Evolutionary conservation across 2,329 filamentous ascomycete species (phyloP).

Genomic region (Fusarium pilosicola): DNA sequence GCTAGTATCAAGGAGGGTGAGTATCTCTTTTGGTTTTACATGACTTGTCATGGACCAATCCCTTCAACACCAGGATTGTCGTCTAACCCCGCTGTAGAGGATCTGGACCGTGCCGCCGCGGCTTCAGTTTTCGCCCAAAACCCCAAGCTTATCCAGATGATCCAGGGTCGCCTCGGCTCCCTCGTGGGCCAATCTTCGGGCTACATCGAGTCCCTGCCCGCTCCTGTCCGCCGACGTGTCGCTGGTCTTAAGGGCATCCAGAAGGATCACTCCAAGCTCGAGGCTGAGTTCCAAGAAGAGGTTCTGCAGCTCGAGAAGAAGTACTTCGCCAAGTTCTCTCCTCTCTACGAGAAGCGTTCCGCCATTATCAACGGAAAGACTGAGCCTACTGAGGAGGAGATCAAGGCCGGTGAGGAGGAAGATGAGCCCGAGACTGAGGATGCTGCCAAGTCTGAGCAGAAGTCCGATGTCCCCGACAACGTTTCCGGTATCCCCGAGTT

Average conservation of each 20-base stretch:
- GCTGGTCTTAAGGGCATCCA: conserved; percentile 97
- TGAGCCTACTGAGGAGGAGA: conserved; percentile 88
- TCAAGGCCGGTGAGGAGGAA: conserved; percentile 85
- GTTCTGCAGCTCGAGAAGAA: conserved; percentile 99
- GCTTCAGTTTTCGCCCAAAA: conserved; percentile 96
- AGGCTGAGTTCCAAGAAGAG: conserved; percentile 98
- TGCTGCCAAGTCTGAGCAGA: conserved; percentile 65
- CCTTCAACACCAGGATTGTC: background rate
- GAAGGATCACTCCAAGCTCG: conserved; percentile 98
- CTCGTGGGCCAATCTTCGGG: conserved; percentile 96
- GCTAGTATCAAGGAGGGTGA: conserved; percentile 97
- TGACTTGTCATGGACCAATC: conserved; percentile 5
- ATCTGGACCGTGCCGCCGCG: conserved; percentile 85
- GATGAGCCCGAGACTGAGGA: conserved; percentile 79
- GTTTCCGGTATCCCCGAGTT: conserved; percentile 94
- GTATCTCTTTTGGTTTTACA: conserved; percentile 45
- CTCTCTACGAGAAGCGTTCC: conserved; percentile 94
- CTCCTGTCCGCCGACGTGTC: conserved; percentile 89
- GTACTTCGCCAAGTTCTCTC: conserved; percentile 98
- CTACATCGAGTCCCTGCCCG: conserved; percentile 95
- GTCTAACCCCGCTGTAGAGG: conserved; percentile 68
- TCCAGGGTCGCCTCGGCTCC: conserved; percentile 93
- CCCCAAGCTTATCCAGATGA: conserved; percentile 94
- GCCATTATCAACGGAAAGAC: conserved; percentile 87
- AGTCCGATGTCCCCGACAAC: conserved; percentile 64